These are phyloP conservation scores for Carex scoparia DNA, from an alignment of 176 grass and related monocot genomes.

Conservation along the genomic window DNA sequence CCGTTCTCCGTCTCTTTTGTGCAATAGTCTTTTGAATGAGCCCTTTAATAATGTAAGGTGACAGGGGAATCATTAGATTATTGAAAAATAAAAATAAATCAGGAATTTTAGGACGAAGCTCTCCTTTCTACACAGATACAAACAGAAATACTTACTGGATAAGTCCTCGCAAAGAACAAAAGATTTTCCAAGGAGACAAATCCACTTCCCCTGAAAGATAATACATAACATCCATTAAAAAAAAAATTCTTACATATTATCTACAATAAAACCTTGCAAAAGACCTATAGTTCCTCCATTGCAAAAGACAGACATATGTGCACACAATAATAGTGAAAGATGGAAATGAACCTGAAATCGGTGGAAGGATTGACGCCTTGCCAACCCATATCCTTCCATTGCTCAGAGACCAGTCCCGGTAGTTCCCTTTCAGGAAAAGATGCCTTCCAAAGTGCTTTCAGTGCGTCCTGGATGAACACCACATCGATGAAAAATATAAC, in stretches of 20 bases:
- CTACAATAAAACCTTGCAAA: too few relatives aligned
- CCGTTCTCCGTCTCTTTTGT: constrained; percentile 82
- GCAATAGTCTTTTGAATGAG: constrained; percentile 81
- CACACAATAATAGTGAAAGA: background rate
- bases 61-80: background rate
- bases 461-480: constrained; percentile 49
- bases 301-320: background rate
- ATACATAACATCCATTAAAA: background rate
- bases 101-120: background rate
- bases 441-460: constrained; percentile 65
- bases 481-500: background rate
- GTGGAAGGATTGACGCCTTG: constrained; percentile 98
- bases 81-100: background rate
- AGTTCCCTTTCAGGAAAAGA: constrained; percentile 84
- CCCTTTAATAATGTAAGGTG: constrained; percentile 36
- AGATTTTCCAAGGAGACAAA: constrained; percentile 99
- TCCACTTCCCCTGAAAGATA: constrained; percentile 68
- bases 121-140: background rate
- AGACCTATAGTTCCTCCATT: too few relatives aligned
- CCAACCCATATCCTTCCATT: constrained; percentile 99
- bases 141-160: constrained; percentile 49
- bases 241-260: too few relatives aligned
- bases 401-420: constrained; percentile 66
- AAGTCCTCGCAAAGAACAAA: constrained; percentile 82
- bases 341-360: constrained; percentile 77